Conservation (phyloP, 2,329 filamentous ascomycete genomes). For the Botrytis tulipae region DNA sequence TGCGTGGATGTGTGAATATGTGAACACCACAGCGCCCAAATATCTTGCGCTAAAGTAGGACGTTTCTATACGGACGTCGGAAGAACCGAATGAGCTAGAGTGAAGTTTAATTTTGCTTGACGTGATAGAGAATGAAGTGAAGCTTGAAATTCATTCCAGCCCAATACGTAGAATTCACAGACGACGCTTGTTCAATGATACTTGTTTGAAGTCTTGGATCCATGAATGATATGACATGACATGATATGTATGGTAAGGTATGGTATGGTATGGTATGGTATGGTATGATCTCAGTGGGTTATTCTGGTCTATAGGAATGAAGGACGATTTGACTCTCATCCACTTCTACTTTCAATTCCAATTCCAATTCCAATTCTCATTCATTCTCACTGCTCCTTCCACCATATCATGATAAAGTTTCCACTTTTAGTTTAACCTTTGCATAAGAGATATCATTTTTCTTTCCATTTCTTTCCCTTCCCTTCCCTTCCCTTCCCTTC, state of each 20-base stretch:
- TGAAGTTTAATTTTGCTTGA: not conserved
- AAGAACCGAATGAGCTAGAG: not conserved
- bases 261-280: too few relatives aligned
- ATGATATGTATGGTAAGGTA: too few relatives aligned
- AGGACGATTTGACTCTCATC: too few relatives aligned
- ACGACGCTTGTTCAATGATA: not conserved
- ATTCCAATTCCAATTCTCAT: too few relatives aligned
- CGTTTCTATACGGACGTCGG: not conserved
- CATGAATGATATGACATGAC: too few relatives aligned
- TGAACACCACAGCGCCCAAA: not conserved
- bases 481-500: not conserved
- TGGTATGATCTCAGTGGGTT: too few relatives aligned
- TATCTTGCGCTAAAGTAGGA: not conserved
- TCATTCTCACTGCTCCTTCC: too few relatives aligned
- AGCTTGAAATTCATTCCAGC: not conserved
- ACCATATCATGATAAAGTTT: not conserved
- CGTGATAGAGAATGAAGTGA: not conserved
- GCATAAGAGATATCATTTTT: not conserved
- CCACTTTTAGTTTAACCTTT: not conserved
- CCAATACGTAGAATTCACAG: not conserved
- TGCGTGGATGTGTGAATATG: not conserved
- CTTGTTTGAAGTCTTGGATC: not conserved
- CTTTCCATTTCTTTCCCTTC: not conserved
- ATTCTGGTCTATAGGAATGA: not conserved
- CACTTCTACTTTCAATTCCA: too few relatives aligned